Conservation (phyloP, 1,139 yeast genomes). For the Pichia sp. region DNA sequence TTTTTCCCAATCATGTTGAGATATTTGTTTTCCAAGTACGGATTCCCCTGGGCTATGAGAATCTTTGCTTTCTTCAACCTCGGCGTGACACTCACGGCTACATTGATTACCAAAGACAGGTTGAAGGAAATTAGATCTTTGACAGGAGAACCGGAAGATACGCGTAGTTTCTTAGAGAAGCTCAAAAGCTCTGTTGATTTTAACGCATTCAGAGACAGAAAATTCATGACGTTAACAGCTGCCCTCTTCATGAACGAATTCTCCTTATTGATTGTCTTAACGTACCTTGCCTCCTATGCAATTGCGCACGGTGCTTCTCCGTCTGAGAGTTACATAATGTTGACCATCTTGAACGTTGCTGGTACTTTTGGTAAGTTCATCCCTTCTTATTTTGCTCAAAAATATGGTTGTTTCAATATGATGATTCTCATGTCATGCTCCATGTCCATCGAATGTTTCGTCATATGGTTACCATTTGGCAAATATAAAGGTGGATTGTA, state of each 20-base stretch:
- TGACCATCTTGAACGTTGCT: constrained; percentile 50
- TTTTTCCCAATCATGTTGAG: constrained; percentile 52
- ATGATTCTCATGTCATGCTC: constrained; percentile 36
- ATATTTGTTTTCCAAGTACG: constrained; percentile 41
- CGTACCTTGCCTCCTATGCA: constrained; percentile 50
- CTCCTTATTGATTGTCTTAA: constrained; percentile 21
- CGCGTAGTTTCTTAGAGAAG: constrained; percentile 31
- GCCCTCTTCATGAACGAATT: constrained; percentile 25
- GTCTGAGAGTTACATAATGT: constrained; percentile 40
- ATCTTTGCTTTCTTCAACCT: constrained; percentile 47
- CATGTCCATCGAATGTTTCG: constrained; percentile 33
- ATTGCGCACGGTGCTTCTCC: constrained; percentile 44
- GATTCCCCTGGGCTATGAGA: constrained; percentile 58
- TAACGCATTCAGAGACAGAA: constrained; percentile 35
- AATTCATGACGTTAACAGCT: constrained; percentile 25
- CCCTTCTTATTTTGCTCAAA: constrained; percentile 49
- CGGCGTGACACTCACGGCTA: constrained; percentile 32
- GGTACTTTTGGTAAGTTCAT: constrained; percentile 53
- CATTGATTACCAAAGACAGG: constrained; percentile 42
- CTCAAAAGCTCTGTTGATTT: constrained; percentile 37
- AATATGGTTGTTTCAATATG: constrained; percentile 51
- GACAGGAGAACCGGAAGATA: constrained; percentile 9
- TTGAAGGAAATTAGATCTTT: constrained; percentile 24
- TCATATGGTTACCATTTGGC: constrained; percentile 52
- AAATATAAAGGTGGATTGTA: constrained; percentile 32